A percentile compares a stretch with the other conserved stretches of the same genome.
These are phyloP conservation scores for Nitzschia inconspicua DNA, from an alignment of 108 stramenopile species.

Conservation along the genomic window DNA sequence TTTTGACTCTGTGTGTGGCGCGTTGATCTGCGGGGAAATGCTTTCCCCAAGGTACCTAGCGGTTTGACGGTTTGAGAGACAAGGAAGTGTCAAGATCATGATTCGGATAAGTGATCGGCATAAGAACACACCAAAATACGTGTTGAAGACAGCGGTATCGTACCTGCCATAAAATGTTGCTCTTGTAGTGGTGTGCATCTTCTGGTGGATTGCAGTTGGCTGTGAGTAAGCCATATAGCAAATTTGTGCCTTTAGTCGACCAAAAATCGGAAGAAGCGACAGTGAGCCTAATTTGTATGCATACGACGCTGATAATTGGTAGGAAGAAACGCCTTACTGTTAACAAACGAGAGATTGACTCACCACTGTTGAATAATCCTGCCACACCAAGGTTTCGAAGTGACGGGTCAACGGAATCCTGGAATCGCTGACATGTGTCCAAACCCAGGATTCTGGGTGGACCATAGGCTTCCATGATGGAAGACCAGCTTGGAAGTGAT, in stretches of 20 bases:
- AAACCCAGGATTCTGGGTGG: slow-evolving; percentile 50
- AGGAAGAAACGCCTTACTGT: too few species aligned
- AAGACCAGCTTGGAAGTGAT: slow-evolving; percentile 40
- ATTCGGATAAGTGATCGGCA: too few species aligned
- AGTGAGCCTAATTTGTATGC: too few species aligned
- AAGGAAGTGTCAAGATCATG: too few species aligned
- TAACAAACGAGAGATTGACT: too few species aligned
- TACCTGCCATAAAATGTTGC: not conserved
- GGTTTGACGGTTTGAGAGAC: too few species aligned
- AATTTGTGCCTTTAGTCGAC: too few species aligned
- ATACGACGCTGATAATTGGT: too few species aligned
- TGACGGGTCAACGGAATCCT: slow-evolving; percentile 12
- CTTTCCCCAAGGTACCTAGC: slow-evolving; percentile 68
- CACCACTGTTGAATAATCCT: slow-evolving; percentile 74
- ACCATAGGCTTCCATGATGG: slow-evolving; percentile 55
- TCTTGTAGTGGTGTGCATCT: not conserved
- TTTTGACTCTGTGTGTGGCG: not conserved
- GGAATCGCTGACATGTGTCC: slow-evolving; percentile 53
- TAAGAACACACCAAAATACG: too few species aligned
- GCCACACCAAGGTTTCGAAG: slow-evolving; percentile 22
- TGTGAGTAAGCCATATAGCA: not conserved
- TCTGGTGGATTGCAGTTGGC: not conserved
- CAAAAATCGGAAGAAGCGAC: too few species aligned
- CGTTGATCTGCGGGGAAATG: slow-evolving; percentile 55
- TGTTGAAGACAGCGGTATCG: not conserved